Evolutionary conservation across 2,329 filamentous ascomycete genomes (phyloP).

Genomic region (Aciculosporium take): DNA sequence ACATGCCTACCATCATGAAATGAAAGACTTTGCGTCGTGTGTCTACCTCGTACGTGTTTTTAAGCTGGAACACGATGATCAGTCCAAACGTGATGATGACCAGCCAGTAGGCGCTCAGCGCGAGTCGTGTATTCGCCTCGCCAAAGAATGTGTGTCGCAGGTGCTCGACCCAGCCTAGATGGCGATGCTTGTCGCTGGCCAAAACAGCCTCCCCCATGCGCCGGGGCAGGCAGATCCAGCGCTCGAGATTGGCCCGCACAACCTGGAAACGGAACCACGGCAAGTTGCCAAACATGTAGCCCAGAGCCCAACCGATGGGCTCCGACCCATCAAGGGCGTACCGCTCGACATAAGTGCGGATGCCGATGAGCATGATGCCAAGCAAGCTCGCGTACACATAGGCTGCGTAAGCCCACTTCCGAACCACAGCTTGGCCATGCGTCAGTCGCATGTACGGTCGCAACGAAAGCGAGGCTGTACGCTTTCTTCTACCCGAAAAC

Average conservation of each 20-base stretch:
- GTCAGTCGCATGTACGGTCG: constrained; percentile 71
- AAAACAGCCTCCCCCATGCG: constrained; percentile 15
- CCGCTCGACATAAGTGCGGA: constrained; percentile 54
- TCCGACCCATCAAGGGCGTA: constrained; percentile 59
- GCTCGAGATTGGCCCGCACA: constrained; percentile 50
- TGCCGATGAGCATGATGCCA: constrained; percentile 50
- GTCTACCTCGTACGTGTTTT: constrained; percentile 74
- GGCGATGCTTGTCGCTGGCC: constrained; percentile 23
- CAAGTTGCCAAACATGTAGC: constrained; percentile 75
- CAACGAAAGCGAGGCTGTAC: constrained; percentile 47
- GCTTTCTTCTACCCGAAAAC: constrained; percentile 50
- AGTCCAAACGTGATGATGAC: constrained; percentile 57
- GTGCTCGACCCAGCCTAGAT: constrained; percentile 47
- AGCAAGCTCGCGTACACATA: constrained; percentile 62
- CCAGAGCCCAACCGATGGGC: constrained; percentile 82
- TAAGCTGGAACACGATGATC: constrained; percentile 58
- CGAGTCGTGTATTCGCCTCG: constrained; percentile 66
- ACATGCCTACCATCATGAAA: constrained; percentile 95
- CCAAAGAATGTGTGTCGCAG: constrained; percentile 53
- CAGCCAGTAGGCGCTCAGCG: constrained; percentile 61
- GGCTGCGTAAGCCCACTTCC: constrained; percentile 72
- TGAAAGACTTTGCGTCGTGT: constrained; percentile 95
- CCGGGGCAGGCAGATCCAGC: constrained; percentile 61
- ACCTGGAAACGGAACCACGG: constrained; percentile 58
- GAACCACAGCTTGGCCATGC: constrained; percentile 54